Conservation (phyloP, 345 rosid species). For the Adansonia digitata region DNA sequence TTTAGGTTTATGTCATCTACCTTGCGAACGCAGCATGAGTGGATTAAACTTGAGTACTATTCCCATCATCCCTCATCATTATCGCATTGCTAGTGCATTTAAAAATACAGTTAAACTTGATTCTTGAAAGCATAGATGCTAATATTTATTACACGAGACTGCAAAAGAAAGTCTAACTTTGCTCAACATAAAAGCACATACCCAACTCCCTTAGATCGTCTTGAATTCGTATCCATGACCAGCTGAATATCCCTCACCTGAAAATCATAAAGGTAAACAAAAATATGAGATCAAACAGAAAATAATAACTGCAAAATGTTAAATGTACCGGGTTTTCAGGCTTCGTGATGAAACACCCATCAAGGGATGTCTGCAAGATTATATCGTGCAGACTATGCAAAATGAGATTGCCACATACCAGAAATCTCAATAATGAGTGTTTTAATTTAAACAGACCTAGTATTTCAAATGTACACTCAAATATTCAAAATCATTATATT, state of each 20-base stretch:
- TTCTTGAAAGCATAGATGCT: slow-evolving; percentile 59
- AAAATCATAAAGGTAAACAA: slow-evolving; percentile 18
- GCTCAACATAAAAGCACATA: slow-evolving; percentile 34
- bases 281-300: slow-evolving; percentile 11
- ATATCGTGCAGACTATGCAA: not conserved
- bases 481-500: not conserved
- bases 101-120: slow-evolving; percentile 87
- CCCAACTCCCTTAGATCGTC: slow-evolving; percentile 99
- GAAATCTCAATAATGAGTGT: not conserved
- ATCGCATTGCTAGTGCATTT: slow-evolving; percentile 97
- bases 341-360: slow-evolving; percentile 4
- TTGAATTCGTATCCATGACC: slow-evolving; percentile 94
- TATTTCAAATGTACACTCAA: not conserved
- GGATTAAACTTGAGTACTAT: slow-evolving; percentile 93
- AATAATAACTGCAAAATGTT: not conserved
- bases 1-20: slow-evolving; percentile 89
- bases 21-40: slow-evolving; percentile 88
- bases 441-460: not conserved
- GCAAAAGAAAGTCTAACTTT: slow-evolving; percentile 23
- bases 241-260: slow-evolving; percentile 95
- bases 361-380: slow-evolving; percentile 1
- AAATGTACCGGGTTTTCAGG: not conserved
- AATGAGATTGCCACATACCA: not conserved
- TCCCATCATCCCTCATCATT: slow-evolving; percentile 97
- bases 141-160: slow-evolving; percentile 37